Percentiles rank a stretch among this genome's conserved stretches.
These are phyloP conservation scores for Daldinia childiae DNA, from an alignment of 495 filamentous ascomycete species.

Conservation along the genomic window DNA sequence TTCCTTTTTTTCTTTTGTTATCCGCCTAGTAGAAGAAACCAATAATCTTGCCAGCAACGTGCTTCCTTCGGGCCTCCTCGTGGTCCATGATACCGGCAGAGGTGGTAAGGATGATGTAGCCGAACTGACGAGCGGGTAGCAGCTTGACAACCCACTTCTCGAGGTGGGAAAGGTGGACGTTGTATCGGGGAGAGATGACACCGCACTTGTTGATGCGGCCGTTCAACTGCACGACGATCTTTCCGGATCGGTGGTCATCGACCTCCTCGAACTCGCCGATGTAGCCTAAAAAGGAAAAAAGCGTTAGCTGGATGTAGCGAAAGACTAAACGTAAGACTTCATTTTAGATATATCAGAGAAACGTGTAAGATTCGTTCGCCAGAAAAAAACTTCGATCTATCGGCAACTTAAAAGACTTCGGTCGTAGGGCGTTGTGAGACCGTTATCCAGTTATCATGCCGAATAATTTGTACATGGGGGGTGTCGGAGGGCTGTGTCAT, in stretches of 20 bases:
- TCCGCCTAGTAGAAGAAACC: constrained; percentile 90
- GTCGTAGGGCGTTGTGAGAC: constrained; percentile 80
- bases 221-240: constrained; percentile 48
- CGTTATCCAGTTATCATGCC: constrained; percentile 99
- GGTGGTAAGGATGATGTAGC: constrained; percentile 98
- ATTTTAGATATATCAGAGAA: constrained; percentile 70
- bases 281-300: constrained; percentile 73
- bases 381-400: constrained; percentile 71
- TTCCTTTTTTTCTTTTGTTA: constrained; percentile 27
- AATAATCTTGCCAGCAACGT: constrained; percentile 95
- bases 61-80: constrained; percentile 98
- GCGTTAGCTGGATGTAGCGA: constrained; percentile 80
- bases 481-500: neutral
- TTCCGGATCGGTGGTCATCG: constrained; percentile 93
- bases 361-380: constrained; percentile 92
- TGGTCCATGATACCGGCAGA: constrained; percentile 99
- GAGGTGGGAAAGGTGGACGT: constrained; percentile 94
- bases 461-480: constrained; percentile 52
- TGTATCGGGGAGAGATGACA: constrained; percentile 98
- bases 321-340: constrained; percentile 86
- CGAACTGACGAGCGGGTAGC: constrained; percentile 98
- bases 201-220: constrained; percentile 98
- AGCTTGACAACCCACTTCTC: constrained; percentile 99
- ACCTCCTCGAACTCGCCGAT: constrained; percentile 99
- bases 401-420: constrained; percentile 99